Percentiles rank a stretch among this genome's conserved stretches.
phyloP scores from a whole-genome alignment of 2,329 filamentous ascomycete genomes.

The Venturia aucupariae region DNA sequence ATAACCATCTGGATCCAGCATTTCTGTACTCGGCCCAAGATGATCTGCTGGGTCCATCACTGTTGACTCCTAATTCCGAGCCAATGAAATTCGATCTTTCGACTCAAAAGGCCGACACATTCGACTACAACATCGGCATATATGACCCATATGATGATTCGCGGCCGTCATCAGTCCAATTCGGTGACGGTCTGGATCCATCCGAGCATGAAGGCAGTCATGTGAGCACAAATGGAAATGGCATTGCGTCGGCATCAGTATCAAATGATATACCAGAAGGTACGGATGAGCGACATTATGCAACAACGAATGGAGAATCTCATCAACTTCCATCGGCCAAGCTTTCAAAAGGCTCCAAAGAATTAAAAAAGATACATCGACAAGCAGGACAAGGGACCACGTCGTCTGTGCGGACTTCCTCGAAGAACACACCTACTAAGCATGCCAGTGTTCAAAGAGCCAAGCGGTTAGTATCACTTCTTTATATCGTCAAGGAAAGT shows the following conservation, averaged over 20 bases:
- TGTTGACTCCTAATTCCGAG: slow-evolving; percentile 8
- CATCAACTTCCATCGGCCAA: not conserved
- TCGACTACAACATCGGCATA: slow-evolving; percentile 20
- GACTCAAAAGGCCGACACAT: slow-evolving; percentile 19
- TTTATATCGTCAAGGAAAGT: not conserved
- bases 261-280: not conserved
- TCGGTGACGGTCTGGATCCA: slow-evolving; percentile 27
- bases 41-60: slow-evolving; percentile 6
- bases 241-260: not conserved
- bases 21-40: slow-evolving; percentile 10
- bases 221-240: slow-evolving; percentile 18
- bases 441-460: not conserved
- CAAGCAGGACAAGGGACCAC: not conserved
- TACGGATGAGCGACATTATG: slow-evolving; percentile 3
- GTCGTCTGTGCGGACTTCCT: not conserved
- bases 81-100: slow-evolving; percentile 16
- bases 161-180: slow-evolving; percentile 30
- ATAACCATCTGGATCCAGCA: slow-evolving; percentile 8
- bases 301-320: not conserved
- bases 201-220: slow-evolving; percentile 28
- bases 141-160: slow-evolving; percentile 30
- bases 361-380: not conserved
- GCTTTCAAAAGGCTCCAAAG: not conserved
- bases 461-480: not conserved
- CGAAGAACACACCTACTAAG: slow-evolving; percentile 1